These are phyloP conservation scores for Kazachstania bromeliacearum DNA, from an alignment of 805 yeast genomes.

Conservation along the genomic window DNA sequence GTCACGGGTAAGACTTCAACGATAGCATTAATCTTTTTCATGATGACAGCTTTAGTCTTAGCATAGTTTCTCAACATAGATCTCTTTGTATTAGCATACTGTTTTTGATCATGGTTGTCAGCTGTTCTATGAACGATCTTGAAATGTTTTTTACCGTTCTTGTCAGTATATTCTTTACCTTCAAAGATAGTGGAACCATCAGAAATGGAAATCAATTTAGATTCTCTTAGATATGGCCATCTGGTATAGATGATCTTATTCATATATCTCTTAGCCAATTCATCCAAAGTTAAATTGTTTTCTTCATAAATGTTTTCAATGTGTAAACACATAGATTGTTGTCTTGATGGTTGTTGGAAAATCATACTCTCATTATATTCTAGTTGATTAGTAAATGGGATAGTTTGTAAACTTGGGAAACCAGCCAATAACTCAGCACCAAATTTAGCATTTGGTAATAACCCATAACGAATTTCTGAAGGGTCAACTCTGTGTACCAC, in stretches of 20 bases:
- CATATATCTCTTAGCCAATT: constrained; percentile 53
- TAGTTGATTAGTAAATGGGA: constrained; percentile 50
- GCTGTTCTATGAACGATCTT: constrained; percentile 33
- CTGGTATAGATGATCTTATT: constrained; percentile 60
- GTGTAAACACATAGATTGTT: constrained; percentile 68
- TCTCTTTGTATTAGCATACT: constrained; percentile 35
- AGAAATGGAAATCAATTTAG: constrained; percentile 52
- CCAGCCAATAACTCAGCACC: constrained; percentile 79
- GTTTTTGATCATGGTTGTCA: constrained; percentile 38
- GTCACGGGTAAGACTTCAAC: constrained; percentile 66
- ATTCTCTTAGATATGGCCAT: constrained; percentile 90
- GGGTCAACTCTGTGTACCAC: constrained; percentile 39
- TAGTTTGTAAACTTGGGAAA: constrained; percentile 72
- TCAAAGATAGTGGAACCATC: constrained; percentile 45
- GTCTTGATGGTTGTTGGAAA: constrained; percentile 77
- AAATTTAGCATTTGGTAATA: constrained; percentile 53
- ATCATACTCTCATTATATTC: constrained; percentile 57
- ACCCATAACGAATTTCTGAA: constrained; percentile 40
- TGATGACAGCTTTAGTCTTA: constrained; percentile 50
- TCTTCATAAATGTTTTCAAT: constrained; percentile 43
- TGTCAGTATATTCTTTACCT: constrained; percentile 8
- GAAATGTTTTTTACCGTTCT: constrained; percentile 17
- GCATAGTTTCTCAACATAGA: constrained; percentile 36
- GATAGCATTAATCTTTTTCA: constrained; percentile 46
- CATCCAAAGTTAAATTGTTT: constrained; percentile 46